A percentile compares a stretch with the other conserved stretches of the same genome.
Evolutionary conservation across 1,139 yeast species (phyloP).

Genomic region (Kurtzmaniella natalensis): DNA sequence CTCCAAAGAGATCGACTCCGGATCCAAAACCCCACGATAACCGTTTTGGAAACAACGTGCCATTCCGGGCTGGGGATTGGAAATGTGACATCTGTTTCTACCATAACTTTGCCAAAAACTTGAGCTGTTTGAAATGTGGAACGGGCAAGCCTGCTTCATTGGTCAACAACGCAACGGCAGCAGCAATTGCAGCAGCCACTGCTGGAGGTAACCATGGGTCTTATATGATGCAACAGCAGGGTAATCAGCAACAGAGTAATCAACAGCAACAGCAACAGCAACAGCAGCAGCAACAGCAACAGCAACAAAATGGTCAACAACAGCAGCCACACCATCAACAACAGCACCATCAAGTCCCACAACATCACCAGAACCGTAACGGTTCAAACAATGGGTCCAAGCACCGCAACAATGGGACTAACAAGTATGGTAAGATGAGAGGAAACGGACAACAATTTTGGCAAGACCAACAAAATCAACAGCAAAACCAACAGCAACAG

Average conservation of each 20-base stretch:
- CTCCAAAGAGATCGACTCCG: constrained; percentile 6
- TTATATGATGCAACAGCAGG: constrained; percentile 14
- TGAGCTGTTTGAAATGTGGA: constrained; percentile 84
- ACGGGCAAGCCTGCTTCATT: constrained; percentile 57
- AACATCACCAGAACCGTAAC: constrained; percentile 2
- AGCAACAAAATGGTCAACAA: constrained; percentile 10
- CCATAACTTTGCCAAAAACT: constrained; percentile 91
- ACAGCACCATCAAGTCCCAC: constrained; percentile 2
- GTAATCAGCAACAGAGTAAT: constrained; percentile 5
- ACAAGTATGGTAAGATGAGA: constrained; percentile 1
- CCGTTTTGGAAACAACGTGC: constrained; percentile 49
- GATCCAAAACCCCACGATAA: constrained; percentile 7
- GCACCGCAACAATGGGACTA: not conserved
- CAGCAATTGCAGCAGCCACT: constrained; percentile 52
- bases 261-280: constrained; percentile 10
- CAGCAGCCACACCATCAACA: too few species aligned
- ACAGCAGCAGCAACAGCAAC: constrained; percentile 13
- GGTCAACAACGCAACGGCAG: constrained; percentile 46
- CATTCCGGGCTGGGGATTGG: constrained; percentile 98
- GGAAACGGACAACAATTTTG: constrained; percentile 6
- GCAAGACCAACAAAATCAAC: constrained; percentile 7
- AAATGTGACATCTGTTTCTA: constrained; percentile 85
- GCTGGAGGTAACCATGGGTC: constrained; percentile 42
- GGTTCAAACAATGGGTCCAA: constrained; percentile 3
- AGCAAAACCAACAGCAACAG: constrained; percentile 6